Evolutionary conservation across 768 basidiomycete genomes (phyloP).

Genomic region (Naganishia antarctica): DNA sequence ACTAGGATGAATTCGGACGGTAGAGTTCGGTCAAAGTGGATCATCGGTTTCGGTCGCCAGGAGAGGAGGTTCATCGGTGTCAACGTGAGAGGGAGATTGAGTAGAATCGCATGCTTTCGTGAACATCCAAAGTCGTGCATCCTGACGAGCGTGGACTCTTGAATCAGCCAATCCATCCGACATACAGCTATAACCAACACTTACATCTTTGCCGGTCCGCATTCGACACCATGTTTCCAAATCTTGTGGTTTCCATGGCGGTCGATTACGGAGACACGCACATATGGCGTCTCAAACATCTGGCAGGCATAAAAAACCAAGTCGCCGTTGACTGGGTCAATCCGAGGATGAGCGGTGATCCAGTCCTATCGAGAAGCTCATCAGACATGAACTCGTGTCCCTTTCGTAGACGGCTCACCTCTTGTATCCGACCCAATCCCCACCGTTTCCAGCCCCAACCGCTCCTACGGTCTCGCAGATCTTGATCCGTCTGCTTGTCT

Average conservation of each 20-base stretch:
- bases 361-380: slow-evolving; percentile 57
- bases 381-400: neutral
- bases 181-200: neutral
- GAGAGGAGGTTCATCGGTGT: slow-evolving; percentile 48
- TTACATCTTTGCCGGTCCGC: slow-evolving; percentile 46
- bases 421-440: slow-evolving; percentile 39
- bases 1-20: slow-evolving; percentile 50
- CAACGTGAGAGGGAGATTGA: slow-evolving; percentile 51
- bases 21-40: slow-evolving; percentile 46
- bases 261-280: slow-evolving; percentile 44
- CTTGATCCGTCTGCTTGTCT: slow-evolving; percentile 32
- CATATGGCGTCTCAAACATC: slow-evolving; percentile 45
- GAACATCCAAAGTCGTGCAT: slow-evolving; percentile 52
- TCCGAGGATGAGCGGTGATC: slow-evolving; percentile 78
- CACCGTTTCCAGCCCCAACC: slow-evolving; percentile 37
- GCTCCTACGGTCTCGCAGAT: slow-evolving; percentile 29
- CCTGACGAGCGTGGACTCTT: slow-evolving; percentile 32
- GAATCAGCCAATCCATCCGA: too few species aligned
- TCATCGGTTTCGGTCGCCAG: slow-evolving; percentile 43
- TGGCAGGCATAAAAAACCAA: slow-evolving; percentile 45
- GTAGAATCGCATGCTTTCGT: slow-evolving; percentile 48
- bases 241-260: slow-evolving; percentile 40
- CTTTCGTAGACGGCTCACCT: slow-evolving; percentile 31
- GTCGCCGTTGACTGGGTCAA: slow-evolving; percentile 52
- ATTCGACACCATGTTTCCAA: slow-evolving; percentile 44